Evolutionary conservation across 108 stramenopile genomes (phyloP).

Genomic region (Thalassiosira profunda): DNA sequence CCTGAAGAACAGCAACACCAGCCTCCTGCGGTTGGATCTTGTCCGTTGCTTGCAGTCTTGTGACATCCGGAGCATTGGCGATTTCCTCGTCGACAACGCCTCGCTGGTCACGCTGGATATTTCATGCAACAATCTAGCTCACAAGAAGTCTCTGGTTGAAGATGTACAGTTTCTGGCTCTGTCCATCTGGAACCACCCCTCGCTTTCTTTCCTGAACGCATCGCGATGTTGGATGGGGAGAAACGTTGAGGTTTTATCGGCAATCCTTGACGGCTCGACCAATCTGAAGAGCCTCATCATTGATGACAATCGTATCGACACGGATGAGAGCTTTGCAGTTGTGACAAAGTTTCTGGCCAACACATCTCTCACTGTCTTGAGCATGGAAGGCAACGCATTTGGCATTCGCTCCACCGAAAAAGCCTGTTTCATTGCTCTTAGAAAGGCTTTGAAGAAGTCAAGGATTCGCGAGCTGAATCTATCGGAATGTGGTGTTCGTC

Average conservation of each 20-base stretch:
- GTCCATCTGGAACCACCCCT: background rate
- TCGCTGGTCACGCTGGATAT: background rate
- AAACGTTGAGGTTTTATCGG: background rate
- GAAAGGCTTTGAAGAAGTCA: too few relatives aligned
- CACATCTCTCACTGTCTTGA: slow-evolving; percentile 1
- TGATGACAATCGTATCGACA: background rate
- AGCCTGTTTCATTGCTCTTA: background rate
- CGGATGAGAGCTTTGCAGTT: background rate
- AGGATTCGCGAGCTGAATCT: background rate
- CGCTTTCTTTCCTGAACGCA: background rate
- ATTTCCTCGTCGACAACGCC: background rate
- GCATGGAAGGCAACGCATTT: background rate
- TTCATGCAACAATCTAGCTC: background rate
- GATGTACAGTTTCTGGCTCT: background rate
- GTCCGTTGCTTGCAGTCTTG: background rate
- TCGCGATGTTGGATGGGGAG: background rate
- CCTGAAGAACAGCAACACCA: background rate
- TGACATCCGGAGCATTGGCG: background rate
- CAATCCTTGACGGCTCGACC: background rate
- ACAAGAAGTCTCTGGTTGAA: too few relatives aligned
- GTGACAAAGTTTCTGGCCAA: slow-evolving; percentile 7
- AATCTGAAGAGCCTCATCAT: background rate
- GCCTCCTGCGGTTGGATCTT: slow-evolving; percentile 1
- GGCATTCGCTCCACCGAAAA: too few relatives aligned
- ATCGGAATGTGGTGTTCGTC: background rate